Evolutionary conservation across 257 asterid genomes (phyloP).

Genomic region (Nicotiana otophora): DNA sequence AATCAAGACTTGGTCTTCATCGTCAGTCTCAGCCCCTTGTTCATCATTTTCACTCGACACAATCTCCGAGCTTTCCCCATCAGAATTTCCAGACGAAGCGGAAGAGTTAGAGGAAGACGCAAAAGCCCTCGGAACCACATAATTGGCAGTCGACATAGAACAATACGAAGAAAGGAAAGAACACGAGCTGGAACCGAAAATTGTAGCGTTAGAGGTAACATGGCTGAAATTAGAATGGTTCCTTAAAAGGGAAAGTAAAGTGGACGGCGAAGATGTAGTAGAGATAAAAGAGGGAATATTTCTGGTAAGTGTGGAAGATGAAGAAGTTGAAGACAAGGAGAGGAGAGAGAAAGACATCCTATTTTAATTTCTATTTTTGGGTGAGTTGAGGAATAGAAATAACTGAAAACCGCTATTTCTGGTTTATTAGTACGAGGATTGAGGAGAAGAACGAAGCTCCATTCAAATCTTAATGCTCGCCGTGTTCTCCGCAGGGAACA

Average conservation of each 20-base stretch:
- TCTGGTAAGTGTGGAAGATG: conserved; percentile 19
- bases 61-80: conserved; percentile 1
- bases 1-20: conserved; percentile 18
- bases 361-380: neutral
- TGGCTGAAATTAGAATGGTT: neutral
- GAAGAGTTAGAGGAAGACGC: neutral
- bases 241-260: neutral
- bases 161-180: conserved; percentile 3
- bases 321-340: conserved; percentile 26
- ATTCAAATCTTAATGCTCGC: neutral
- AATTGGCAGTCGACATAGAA: conserved; percentile 39
- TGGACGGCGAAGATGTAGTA: conserved; percentile 30
- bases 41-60: conserved; percentile 32
- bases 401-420: neutral
- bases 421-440: neutral
- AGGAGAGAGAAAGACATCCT: conserved; percentile 42
- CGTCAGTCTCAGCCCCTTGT: conserved; percentile 38
- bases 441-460: neutral
- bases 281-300: conserved; percentile 14
- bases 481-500: neutral
- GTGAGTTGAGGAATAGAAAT: neutral
- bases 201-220: neutral
- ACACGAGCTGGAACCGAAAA: conserved; percentile 1
- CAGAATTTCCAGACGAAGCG: neutral
- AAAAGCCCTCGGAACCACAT: conserved; percentile 16